A percentile compares a stretch with the other conserved stretches of the same genome.
These are phyloP conservation scores for Mediolabrus comicus DNA, from an alignment of 108 stramenopile genomes.

Conservation along the genomic window DNA sequence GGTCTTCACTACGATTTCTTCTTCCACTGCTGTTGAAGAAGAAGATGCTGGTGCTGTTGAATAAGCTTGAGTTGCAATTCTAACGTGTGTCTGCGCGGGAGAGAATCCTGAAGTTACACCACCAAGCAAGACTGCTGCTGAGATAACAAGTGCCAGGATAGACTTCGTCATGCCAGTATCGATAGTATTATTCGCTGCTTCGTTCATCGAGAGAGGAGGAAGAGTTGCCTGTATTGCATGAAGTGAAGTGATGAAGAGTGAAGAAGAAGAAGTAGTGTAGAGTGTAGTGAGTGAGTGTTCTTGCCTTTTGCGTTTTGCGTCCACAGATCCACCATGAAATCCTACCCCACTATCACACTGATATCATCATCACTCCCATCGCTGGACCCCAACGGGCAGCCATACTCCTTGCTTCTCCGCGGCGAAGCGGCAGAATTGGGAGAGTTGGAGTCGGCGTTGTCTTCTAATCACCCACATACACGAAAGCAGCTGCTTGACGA, in stretches of 20 bases:
- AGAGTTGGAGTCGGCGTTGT: conserved; percentile 14
- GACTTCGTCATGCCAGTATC: background rate
- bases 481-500: conserved; percentile 11
- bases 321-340: conserved; percentile 5
- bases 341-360: conserved; percentile 4
- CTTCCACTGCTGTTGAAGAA: too few species aligned
- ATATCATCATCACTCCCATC: conserved; percentile 28
- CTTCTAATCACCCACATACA: conserved; percentile 6
- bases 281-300: too few species aligned
- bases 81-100: background rate
- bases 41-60: conserved; percentile 8
- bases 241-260: too few species aligned
- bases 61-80: conserved; percentile 1
- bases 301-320: too few species aligned
- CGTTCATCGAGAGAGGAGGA: too few species aligned
- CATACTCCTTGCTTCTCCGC: conserved; percentile 39
- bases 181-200: background rate
- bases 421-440: conserved; percentile 35
- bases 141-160: background rate
- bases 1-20: conserved; percentile 11
- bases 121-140: background rate
- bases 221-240: too few species aligned
- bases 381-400: conserved; percentile 42
- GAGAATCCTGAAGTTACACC: background rate
- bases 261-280: too few species aligned